Conservation (phyloP, 305 asterid species). For the Plantago rigida region DNA sequence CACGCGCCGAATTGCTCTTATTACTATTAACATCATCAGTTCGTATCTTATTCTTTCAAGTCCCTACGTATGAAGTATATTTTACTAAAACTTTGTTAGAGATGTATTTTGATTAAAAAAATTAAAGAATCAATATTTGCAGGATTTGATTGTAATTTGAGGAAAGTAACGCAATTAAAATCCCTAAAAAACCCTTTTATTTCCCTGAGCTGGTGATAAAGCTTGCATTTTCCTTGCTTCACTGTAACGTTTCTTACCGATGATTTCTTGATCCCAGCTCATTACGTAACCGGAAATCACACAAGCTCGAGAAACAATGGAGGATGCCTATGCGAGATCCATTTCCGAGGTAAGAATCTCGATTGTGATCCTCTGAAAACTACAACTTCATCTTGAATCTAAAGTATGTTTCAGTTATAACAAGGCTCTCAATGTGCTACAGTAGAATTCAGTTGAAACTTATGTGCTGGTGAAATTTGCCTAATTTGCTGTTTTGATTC, state of each 20-base stretch:
- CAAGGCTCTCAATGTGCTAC: neutral
- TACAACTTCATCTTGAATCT: neutral
- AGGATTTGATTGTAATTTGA: too few species aligned
- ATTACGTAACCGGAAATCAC: neutral
- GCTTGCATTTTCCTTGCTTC: neutral
- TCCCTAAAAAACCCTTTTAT: neutral
- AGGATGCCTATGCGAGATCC: slow-evolving; percentile 84
- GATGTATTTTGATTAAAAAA: too few species aligned
- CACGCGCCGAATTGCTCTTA: too few species aligned
- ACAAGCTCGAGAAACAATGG: slow-evolving; percentile 37
- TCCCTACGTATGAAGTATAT: too few species aligned
- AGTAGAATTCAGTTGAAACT: too few species aligned
- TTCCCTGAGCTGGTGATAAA: neutral
- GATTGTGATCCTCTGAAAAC: neutral
- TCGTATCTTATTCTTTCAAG: too few species aligned
- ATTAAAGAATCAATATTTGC: too few species aligned
- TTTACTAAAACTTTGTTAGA: too few species aligned
- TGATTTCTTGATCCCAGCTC: slow-evolving; percentile 5
- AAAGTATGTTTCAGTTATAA: neutral
- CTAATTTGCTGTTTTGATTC: neutral
- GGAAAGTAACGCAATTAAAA: too few species aligned
- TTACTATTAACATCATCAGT: too few species aligned
- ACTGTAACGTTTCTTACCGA: neutral
- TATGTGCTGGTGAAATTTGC: neutral
- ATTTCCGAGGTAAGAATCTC: slow-evolving; percentile 44